A percentile compares a stretch with the other conserved stretches of the same genome.
These are phyloP conservation scores for Zea mays DNA, from an alignment of 176 grass and related monocot genomes.

Conservation along the genomic window Zm-B73-REFERENCE-NAM-5.0 NC_050096.1:243950501-243951000, in stretches of 20 bases:
- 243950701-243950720: background rate
- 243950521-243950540: too few species aligned
- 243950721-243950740: background rate
- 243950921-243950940: too few species aligned
- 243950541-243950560: background rate
- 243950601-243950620: background rate
- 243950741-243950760: background rate
- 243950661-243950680: background rate
- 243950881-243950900: background rate
- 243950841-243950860: background rate
- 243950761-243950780: background rate
- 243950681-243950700: background rate
- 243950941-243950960: too few species aligned
- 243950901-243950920: too few species aligned
- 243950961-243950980: too few species aligned
- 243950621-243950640: background rate
- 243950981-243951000: too few species aligned
- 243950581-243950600: background rate
- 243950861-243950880: background rate
- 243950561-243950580: background rate
- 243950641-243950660: background rate
- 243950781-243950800: background rate
- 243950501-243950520: background rate
- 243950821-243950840: background rate
- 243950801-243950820: constrained; percentile 1